Evolutionary conservation across 768 basidiomycete species (phyloP), one percentile per base, ranked within the genome.

Genomic region (Mrakia blollopis): DNA sequence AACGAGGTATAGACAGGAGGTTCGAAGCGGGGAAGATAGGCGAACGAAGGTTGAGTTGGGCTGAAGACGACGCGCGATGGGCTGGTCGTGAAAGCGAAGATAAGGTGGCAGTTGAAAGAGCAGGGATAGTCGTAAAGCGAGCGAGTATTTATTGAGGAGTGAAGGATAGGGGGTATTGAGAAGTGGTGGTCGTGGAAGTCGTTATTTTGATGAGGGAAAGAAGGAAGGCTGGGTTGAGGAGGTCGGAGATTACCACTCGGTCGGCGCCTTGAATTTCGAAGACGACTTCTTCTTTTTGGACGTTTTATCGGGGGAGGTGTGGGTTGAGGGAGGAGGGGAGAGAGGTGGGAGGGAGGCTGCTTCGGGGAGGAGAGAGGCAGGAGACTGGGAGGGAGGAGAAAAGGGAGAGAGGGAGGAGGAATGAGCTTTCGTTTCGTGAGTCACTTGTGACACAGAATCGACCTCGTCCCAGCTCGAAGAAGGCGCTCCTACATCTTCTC

Each of bases 211-310:
- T 6, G 57, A 57, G 28, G 13, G 23, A 57, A 11, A 18, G 4
- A 8, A 9, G 6, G 18, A 54, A 57, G 28, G 57, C 23, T n/a
- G 57, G 25, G 57, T 57, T 57, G 6, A 13, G 13, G 25, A 50
- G 47, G 2, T 50, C n/a, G n/a, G n/a, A 11, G 44, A 61, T n/a
- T 52, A 65, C 73, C 73, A 74, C 28, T 63, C 73, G 30, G 73
- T 50, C 8, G 62, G 61, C 5, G 73, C 73, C 32, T 74, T 74
- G 73, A 74, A 74, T 16, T 41, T 47, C 44, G 62, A 30, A 23
- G 62, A 63, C 13, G 44, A 30, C 47, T 74, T 74, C 30, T 74
- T 74, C 62, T 74, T 74, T 47, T 73, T 73, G 37, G 57, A 11
- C 18, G 28, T 16, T 21, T 44, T 35, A 41, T 13, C 16, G 62